phyloP scores from a whole-genome alignment of 1,139 yeast species.

The Taphrina pruni region DNA sequence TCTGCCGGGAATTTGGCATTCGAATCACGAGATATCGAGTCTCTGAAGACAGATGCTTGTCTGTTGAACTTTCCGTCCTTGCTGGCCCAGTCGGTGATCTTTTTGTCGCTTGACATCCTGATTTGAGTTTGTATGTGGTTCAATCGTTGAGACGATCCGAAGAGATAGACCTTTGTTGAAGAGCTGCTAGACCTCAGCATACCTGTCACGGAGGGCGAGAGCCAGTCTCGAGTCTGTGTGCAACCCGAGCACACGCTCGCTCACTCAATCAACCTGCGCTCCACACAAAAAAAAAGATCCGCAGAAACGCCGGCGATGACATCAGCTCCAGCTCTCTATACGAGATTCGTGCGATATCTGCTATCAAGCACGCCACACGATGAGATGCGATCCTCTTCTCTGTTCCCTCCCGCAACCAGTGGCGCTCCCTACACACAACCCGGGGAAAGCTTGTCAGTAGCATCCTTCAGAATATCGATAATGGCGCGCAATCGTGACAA shows the following conservation, averaged over 20 bases:
- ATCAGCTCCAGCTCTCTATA: constrained; percentile 5
- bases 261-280: neutral
- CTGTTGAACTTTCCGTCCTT: constrained; percentile 51
- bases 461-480: too few relatives aligned
- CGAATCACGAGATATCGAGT: constrained; percentile 60
- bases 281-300: neutral
- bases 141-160: too few relatives aligned
- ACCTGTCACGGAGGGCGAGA: too few relatives aligned
- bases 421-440: constrained; percentile 1
- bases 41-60: constrained; percentile 58
- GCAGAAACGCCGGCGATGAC: constrained; percentile 2
- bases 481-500: too few relatives aligned
- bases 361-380: neutral
- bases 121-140: neutral
- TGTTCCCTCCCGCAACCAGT: neutral
- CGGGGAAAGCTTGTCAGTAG: neutral
- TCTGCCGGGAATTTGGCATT: constrained; percentile 75
- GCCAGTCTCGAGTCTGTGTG: too few relatives aligned
- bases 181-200: neutral
- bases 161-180: neutral
- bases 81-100: constrained; percentile 48
- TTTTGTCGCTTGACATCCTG: constrained; percentile 19
- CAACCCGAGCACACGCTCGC: too few relatives aligned
- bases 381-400: constrained; percentile 6
- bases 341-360: neutral